Evolutionary conservation across 495 filamentous ascomycete species (phyloP).

Genomic region (Beverwykella pulmonaria): DNA sequence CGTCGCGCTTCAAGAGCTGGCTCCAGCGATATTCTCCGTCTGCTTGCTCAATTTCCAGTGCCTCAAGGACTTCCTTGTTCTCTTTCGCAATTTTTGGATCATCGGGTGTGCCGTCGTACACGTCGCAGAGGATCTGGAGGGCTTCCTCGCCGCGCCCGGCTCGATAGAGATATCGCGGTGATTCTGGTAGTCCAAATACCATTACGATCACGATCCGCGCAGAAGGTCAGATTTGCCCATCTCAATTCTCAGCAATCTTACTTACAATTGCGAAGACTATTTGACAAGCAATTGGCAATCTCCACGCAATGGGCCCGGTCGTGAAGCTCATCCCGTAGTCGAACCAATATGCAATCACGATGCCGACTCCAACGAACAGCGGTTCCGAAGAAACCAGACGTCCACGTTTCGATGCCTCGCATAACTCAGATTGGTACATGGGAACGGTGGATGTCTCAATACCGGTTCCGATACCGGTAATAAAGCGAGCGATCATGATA

Average conservation of each 20-base stretch:
- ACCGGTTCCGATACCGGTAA: conserved; percentile 45
- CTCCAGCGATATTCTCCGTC: conserved; percentile 49
- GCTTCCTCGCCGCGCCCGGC: conserved; percentile 51
- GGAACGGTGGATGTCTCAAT: conserved; percentile 40
- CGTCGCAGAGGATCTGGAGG: conserved; percentile 54
- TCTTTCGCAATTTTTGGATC: conserved; percentile 52
- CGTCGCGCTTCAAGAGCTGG: conserved; percentile 55
- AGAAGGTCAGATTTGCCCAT: not conserved
- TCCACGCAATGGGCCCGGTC: conserved; percentile 40
- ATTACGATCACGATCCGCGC: conserved; percentile 38
- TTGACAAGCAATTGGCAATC: conserved; percentile 44
- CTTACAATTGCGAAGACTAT: conserved; percentile 40
- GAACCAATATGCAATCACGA: conserved; percentile 41
- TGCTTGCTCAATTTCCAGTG: conserved; percentile 54
- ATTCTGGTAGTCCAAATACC: conserved; percentile 45
- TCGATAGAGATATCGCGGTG: conserved; percentile 46
- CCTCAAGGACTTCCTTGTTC: conserved; percentile 50
- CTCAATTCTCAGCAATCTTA: not conserved
- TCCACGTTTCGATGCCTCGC: conserved; percentile 40
- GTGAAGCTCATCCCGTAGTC: conserved; percentile 40
- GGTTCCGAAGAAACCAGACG: conserved; percentile 42
- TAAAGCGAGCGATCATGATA: conserved; percentile 34
- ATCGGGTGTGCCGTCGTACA: conserved; percentile 49
- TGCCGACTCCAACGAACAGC: conserved; percentile 44
- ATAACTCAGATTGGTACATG: conserved; percentile 45